Evolutionary conservation across 164 flowering plant species (phyloP).

Genomic region (Berberis vulgaris): DNA sequence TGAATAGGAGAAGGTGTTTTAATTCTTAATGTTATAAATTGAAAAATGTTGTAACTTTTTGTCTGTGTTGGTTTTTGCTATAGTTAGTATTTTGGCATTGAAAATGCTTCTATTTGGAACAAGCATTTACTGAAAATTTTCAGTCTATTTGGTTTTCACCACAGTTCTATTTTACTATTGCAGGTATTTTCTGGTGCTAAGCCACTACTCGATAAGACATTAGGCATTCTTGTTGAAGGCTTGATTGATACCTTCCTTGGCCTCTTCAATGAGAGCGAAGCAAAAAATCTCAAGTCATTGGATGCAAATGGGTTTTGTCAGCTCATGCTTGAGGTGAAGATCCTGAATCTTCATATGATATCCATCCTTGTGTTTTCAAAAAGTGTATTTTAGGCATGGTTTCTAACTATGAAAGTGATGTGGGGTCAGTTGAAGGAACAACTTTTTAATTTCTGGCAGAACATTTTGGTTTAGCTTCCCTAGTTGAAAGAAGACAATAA

Average conservation of each 20-base stretch:
- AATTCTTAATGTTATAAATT: too few species aligned
- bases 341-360: background rate
- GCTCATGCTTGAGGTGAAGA: constrained; percentile 93
- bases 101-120: too few species aligned
- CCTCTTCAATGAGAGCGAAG: constrained; percentile 64
- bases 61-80: too few species aligned
- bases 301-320: constrained; percentile 98
- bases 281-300: constrained; percentile 61
- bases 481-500: too few species aligned
- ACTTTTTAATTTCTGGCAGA: too few species aligned
- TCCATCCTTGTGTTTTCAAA: background rate
- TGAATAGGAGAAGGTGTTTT: too few species aligned
- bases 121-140: background rate
- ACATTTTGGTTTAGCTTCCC: too few species aligned
- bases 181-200: constrained; percentile 97
- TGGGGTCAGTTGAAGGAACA: too few species aligned
- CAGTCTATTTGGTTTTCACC: background rate
- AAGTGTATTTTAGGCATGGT: background rate
- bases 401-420: background rate
- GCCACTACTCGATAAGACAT: constrained; percentile 77
- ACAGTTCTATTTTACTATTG: background rate
- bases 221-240: constrained; percentile 95
- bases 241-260: constrained; percentile 87
- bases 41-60: too few species aligned
- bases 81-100: too few species aligned